Evolutionary conservation across 352 stramenopile genomes (phyloP).

Genomic region (Albugo candida): DNA sequence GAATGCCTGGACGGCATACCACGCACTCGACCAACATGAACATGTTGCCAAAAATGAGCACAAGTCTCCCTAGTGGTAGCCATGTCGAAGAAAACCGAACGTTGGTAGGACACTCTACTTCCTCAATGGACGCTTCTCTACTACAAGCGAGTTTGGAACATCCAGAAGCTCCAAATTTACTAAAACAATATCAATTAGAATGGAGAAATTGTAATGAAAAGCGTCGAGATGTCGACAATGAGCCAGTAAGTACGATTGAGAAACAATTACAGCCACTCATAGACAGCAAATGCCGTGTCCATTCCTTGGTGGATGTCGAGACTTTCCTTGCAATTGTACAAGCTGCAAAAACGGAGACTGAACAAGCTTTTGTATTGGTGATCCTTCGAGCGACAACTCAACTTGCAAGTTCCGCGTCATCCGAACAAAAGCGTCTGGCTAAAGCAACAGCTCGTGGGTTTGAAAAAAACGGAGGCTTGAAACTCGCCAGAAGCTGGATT

Average conservation of each 20-base stretch:
- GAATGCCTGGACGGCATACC: too few relatives aligned
- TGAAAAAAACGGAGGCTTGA: slow-evolving; percentile 49
- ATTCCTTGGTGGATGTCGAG: slow-evolving; percentile 22
- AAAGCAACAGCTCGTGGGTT: slow-evolving; percentile 16
- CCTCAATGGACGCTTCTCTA: too few relatives aligned
- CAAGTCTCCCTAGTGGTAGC: too few relatives aligned
- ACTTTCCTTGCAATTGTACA: slow-evolving; percentile 41
- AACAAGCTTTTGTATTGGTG: slow-evolving; percentile 47
- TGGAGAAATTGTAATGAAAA: too few relatives aligned
- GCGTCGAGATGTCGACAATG: slow-evolving; percentile 3
- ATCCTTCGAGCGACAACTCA: slow-evolving; percentile 32
- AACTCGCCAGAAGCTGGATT: slow-evolving; percentile 59
- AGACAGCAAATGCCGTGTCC: slow-evolving; percentile 27
- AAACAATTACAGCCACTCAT: slow-evolving; percentile 30
- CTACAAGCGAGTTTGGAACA: too few relatives aligned
- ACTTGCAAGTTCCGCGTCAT: slow-evolving; percentile 11
- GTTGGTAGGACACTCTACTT: too few relatives aligned
- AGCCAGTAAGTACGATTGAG: slow-evolving; percentile 21
- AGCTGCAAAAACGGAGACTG: slow-evolving; percentile 39
- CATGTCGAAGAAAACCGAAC: too few relatives aligned
- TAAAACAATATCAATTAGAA: too few relatives aligned
- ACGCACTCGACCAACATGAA: too few relatives aligned
- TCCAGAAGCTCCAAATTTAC: too few relatives aligned
- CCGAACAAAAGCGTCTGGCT: slow-evolving; percentile 30
- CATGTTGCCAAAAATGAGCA: too few relatives aligned